Base-by-base conservation (phyloP, 352 stramenopile species). In the Globisporangium okanoganense region DNA sequence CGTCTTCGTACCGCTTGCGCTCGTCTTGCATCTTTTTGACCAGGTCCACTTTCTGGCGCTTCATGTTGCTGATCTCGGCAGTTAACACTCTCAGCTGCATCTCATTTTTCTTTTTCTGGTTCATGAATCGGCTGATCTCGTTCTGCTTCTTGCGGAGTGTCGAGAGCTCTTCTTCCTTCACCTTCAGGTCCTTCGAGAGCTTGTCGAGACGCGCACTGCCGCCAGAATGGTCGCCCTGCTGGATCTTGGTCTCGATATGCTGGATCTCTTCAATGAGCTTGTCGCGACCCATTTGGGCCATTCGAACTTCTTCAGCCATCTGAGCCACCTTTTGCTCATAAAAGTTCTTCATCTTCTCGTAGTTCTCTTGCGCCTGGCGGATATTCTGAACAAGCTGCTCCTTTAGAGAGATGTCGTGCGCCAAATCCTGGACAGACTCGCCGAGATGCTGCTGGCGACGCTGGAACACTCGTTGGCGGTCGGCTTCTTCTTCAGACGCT, bases 21-120 rank as follows among this genome's bases (percentile, higher is more conserved):
- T 95, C 87, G 41, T 85, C 76, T 53, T 92, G 73, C 82, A 95
- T 95, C 60, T 94, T 93, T 58, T 90, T 90, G 25, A 94, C 73
- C 25, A 95, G 56, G 25, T 95, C 87, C n/a, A 95, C 87, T 52
- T 94, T 95, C 58, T 95, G 87, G 6, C 84, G 70, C 71, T 95
- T 95, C 87, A 95, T 95, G 57, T 85, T 88, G 22, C 59, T 81
- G 50, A 95, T 92, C 66, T 95, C 87, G 10, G 81, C 79, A 6
- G 78, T 91, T 35, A 94, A 56, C 6, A 92, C 82, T 20, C 86
- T 77, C 33, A 94, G 58, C 50, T 95, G 82, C 70, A 88, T 91
- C 62, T 95, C 86, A 54, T 85, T 92, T 64, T 95, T 95, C 70
- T 91, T 90, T 66, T 92, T 93, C 54, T 92, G 74, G 49, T 73